Evolutionary conservation across 2,329 filamentous ascomycete species (phyloP).

Genomic region (Orbilia quercus): DNA sequence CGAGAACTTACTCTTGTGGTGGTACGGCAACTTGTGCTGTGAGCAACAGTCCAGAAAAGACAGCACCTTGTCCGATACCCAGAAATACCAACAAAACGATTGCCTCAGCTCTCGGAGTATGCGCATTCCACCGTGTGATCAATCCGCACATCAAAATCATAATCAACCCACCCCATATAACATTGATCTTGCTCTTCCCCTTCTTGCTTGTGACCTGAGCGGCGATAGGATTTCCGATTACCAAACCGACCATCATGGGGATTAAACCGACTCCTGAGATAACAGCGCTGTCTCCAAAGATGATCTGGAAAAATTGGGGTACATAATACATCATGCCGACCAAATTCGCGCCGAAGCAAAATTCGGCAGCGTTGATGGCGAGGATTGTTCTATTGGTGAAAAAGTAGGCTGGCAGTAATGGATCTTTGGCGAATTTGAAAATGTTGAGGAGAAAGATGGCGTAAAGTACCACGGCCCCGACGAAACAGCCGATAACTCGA

Average conservation of each 20-base stretch:
- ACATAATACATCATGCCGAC: conserved; percentile 68
- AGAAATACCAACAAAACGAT: conserved; percentile 18
- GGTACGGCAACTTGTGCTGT: conserved; percentile 31
- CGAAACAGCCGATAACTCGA: conserved; percentile 68
- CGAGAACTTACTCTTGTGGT: conserved; percentile 35
- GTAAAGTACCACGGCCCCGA: conserved; percentile 66
- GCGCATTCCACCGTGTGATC: conserved; percentile 27
- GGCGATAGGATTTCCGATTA: conserved; percentile 36
- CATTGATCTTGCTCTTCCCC: conserved; percentile 35
- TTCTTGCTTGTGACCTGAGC: conserved; percentile 33
- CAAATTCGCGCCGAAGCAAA: conserved; percentile 60
- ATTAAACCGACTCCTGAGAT: conserved; percentile 69
- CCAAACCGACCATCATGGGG: conserved; percentile 68
- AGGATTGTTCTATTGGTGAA: conserved; percentile 69
- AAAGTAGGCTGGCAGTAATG: conserved; percentile 69
- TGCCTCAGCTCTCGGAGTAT: conserved; percentile 31
- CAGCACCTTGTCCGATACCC: conserved; percentile 36
- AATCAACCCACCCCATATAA: conserved; percentile 31
- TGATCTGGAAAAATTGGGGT: conserved; percentile 69
- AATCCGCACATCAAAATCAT: conserved; percentile 33
- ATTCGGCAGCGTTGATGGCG: conserved; percentile 65
- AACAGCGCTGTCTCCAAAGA: conserved; percentile 67
- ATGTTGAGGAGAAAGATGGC: conserved; percentile 69
- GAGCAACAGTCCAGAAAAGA: conserved; percentile 31
- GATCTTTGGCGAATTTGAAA: conserved; percentile 63